These are phyloP conservation scores for Trichoderma erinaceum DNA, from an alignment of 495 filamentous ascomycete genomes.

Conservation along the genomic window DNA sequence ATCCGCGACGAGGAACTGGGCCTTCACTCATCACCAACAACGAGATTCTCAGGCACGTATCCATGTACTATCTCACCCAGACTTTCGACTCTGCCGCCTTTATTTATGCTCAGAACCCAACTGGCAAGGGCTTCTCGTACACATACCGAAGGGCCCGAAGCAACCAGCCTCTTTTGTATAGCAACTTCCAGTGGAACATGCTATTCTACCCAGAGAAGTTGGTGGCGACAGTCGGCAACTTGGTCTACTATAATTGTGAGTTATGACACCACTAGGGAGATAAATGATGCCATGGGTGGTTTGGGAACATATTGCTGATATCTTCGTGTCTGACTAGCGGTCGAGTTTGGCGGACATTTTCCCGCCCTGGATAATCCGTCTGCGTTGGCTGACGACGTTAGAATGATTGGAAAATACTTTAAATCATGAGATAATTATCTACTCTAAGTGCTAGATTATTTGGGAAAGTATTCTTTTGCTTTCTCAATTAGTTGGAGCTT, in stretches of 20 bases:
- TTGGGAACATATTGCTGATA: not conserved
- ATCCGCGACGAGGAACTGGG: constrained; percentile 18
- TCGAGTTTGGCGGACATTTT: constrained; percentile 26
- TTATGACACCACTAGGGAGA: not conserved
- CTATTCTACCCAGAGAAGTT: constrained; percentile 20
- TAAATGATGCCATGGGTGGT: not conserved
- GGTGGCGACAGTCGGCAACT: constrained; percentile 23
- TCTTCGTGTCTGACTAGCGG: constrained; percentile 17
- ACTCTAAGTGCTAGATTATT: not conserved
- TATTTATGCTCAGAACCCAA: constrained; percentile 21
- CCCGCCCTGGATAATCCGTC: constrained; percentile 24
- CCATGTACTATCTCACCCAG: constrained; percentile 29
- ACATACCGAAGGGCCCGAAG: constrained; percentile 6
- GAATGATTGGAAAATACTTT: constrained; percentile 16
- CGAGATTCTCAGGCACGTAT: constrained; percentile 27
- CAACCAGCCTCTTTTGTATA: constrained; percentile 20
- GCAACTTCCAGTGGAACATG: constrained; percentile 20
- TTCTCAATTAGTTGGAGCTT: no score
- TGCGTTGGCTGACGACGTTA: constrained; percentile 20
- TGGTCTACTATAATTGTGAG: constrained; percentile 24
- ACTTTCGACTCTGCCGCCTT: constrained; percentile 22
- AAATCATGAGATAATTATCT: not conserved
- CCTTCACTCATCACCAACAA: constrained; percentile 20
- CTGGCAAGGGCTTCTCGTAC: constrained; percentile 17
- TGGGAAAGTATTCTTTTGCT: no score